Percentiles rank a stretch among this genome's conserved stretches.
phyloP scores from a whole-genome alignment of 495 filamentous ascomycete species.

The Penicillium steckii region DNA sequence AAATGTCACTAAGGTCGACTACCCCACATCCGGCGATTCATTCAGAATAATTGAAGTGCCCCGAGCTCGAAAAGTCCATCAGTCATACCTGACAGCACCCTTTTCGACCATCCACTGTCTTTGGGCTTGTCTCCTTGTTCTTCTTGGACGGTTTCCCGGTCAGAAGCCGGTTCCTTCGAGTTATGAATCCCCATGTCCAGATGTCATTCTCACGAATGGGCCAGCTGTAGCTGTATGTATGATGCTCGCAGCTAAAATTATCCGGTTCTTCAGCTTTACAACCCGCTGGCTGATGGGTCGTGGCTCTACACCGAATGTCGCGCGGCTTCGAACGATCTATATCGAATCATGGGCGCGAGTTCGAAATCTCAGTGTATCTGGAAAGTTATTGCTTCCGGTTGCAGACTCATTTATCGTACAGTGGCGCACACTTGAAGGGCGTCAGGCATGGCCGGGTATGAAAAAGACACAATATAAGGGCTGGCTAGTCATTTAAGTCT shows the following conservation, averaged over 20 bases:
- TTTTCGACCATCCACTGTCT: conserved; percentile 59
- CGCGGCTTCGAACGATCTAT: conserved; percentile 70
- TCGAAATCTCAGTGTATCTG: conserved; percentile 74
- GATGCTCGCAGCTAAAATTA: conserved; percentile 61
- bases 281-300: conserved; percentile 2
- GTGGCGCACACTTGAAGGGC: conserved; percentile 59
- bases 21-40: not conserved
- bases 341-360: conserved; percentile 92
- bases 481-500: conserved; percentile 45
- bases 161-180: conserved; percentile 21
- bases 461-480: conserved; percentile 43
- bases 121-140: conserved; percentile 38
- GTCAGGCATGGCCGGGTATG: conserved; percentile 41
- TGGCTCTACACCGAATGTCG: conserved; percentile 14
- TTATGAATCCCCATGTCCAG: conserved; percentile 50
- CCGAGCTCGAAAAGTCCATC: conserved; percentile 74
- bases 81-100: conserved; percentile 68
- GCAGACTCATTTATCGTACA: conserved; percentile 75
- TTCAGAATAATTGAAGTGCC: conserved; percentile 59
- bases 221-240: conserved; percentile 85
- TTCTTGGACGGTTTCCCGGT: conserved; percentile 41
- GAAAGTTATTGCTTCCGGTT: conserved; percentile 62
- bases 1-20: not conserved
- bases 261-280: conserved; percentile 56
- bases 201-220: conserved; percentile 83